Conservation (phyloP, 257 asterid genomes). For the Salvia miltiorrhiza region DNA sequence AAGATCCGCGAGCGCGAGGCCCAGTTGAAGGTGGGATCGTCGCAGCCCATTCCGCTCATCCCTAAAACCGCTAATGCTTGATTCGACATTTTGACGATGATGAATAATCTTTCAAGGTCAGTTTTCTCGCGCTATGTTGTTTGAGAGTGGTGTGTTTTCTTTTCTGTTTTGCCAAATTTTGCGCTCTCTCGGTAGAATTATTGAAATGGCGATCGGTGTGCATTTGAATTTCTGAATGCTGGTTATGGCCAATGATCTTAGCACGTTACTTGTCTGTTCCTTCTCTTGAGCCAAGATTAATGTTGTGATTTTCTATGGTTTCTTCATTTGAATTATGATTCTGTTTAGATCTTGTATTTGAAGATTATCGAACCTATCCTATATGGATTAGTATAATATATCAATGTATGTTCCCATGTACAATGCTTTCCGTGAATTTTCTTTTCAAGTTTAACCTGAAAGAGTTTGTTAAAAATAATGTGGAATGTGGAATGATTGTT, state of each 20-base stretch:
- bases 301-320: background rate
- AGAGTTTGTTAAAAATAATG: background rate
- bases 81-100: conserved; percentile 20
- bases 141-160: background rate
- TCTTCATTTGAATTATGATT: background rate
- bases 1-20: conserved; percentile 89
- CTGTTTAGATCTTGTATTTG: background rate
- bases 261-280: background rate
- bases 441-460: conserved; percentile 1
- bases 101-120: conserved; percentile 37
- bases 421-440: background rate
- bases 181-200: background rate
- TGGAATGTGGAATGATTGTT: background rate
- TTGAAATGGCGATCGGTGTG: background rate
- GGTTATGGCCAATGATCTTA: background rate
- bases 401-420: background rate
- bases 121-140: background rate
- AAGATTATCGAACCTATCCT: background rate
- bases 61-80: conserved; percentile 82
- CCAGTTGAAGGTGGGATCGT: conserved; percentile 39
- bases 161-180: background rate
- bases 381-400: no score
- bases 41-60: conserved; percentile 55
- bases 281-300: background rate
- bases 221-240: conserved; percentile 5